Base-by-base conservation (phyloP, 2,329 filamentous ascomycete genomes). In the Alternaria rosae region DNA sequence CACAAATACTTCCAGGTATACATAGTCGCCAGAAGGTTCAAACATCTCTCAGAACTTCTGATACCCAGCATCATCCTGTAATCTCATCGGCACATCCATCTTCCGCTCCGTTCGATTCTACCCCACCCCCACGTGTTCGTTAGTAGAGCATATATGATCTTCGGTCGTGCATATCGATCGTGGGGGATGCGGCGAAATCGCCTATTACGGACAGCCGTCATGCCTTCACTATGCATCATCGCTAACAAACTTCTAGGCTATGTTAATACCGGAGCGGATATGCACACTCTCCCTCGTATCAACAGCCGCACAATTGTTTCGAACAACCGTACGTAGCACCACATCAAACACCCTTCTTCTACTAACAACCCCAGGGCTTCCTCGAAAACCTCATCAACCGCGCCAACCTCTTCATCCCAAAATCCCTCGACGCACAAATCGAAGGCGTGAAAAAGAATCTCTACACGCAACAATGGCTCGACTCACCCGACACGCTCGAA, bases 341-440 rank as follows among this genome's bases (percentile, higher is more conserved):
- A 9, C 1, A 51, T 30, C 20, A n/a, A 1, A 32, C 4, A 5
- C 21, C 11, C 7, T 25, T 17, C n/a, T 11, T 6, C 4, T 3
- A 9, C 85, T 88, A 66, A 88, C 57, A 43, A 15, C 20, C 11
- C 6, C 52, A 75, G 73, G 76, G 88, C 79, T 88, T 88, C 43
- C 51, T 80, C 15, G 71, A 91, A 72, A 91, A 93, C 73, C 78
- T 94, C 54, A 80, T 82, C 51, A 83, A 86, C 69, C 82, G 86
- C 41, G 83, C 85, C 68, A 85, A 85, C 67, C 80, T 88, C 57
- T 84, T 87, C 73, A 80, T 92, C 12, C 93, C 93, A 30, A 92
- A 92, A 76, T 82, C 88, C 11, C 81, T 91, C 35, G 91, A 93
- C 77, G 82, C 83, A 20, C 87, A 88, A 70, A 84, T 97, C 44